phyloP scores from a whole-genome alignment of 2,329 filamentous ascomycete species.

The Diplodia intermedia region DNA sequence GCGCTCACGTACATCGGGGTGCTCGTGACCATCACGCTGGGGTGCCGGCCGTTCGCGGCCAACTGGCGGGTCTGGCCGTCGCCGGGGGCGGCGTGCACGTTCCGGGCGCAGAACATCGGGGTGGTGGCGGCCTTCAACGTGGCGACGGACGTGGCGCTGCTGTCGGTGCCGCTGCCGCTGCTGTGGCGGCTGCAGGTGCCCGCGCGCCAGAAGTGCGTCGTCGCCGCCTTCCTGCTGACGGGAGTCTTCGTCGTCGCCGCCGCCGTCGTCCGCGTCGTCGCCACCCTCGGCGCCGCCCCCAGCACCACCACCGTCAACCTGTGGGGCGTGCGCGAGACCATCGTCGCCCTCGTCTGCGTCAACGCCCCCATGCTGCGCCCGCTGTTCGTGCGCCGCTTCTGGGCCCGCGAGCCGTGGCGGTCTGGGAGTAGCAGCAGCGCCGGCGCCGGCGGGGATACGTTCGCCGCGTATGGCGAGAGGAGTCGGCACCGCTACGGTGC shows the following conservation, averaged over 20 bases:
- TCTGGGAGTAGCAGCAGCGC: neutral
- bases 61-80: slow-evolving; percentile 43
- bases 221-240: slow-evolving; percentile 44
- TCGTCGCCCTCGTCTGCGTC: slow-evolving; percentile 46
- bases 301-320: slow-evolving; percentile 45
- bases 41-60: slow-evolving; percentile 39
- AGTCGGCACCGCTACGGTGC: neutral
- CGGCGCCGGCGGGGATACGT: neutral
- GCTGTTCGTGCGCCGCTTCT: slow-evolving; percentile 42
- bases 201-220: slow-evolving; percentile 42
- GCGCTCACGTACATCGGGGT: slow-evolving; percentile 43
- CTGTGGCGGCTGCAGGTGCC: slow-evolving; percentile 45
- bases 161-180: slow-evolving; percentile 46
- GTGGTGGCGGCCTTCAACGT: slow-evolving; percentile 43
- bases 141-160: slow-evolving; percentile 44
- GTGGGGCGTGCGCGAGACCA: slow-evolving; percentile 49
- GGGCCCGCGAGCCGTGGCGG: slow-evolving; percentile 31
- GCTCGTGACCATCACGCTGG: slow-evolving; percentile 43
- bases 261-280: slow-evolving; percentile 44
- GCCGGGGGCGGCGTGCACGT: slow-evolving; percentile 40
- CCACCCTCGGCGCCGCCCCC: slow-evolving; percentile 42
- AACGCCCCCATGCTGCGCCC: slow-evolving; percentile 47
- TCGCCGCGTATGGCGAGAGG: neutral
- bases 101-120: slow-evolving; percentile 43
- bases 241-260: slow-evolving; percentile 49